These are phyloP conservation scores for Flaveria sonorensis DNA, from an alignment of 129 eudicot species.

Conservation along the genomic window DNA sequence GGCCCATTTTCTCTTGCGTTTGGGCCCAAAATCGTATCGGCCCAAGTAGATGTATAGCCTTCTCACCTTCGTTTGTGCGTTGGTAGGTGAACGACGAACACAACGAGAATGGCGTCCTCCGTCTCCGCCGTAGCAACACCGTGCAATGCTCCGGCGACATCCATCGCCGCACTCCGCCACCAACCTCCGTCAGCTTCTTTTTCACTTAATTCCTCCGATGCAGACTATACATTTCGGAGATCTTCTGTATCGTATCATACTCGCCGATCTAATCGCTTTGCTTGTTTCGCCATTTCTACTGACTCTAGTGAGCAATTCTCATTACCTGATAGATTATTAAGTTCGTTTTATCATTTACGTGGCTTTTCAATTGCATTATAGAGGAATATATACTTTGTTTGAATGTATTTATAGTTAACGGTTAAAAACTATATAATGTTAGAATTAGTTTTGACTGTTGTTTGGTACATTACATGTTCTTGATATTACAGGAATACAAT, in stretches of 20 bases:
- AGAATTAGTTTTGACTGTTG: neutral
- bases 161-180: slow-evolving; percentile 44
- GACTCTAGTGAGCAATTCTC: slow-evolving; percentile 37
- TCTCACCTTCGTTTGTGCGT: neutral
- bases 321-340: neutral
- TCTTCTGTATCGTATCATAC: slow-evolving; percentile 32
- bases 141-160: slow-evolving; percentile 51
- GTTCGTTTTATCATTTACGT: neutral
- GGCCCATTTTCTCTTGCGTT: too few relatives aligned
- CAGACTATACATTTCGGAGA: slow-evolving; percentile 41
- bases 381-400: neutral
- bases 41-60: neutral
- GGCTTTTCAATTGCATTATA: neutral
- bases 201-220: slow-evolving; percentile 40
- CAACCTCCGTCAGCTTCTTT: slow-evolving; percentile 45
- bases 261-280: slow-evolving; percentile 45
- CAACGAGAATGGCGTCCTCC: slow-evolving; percentile 49
- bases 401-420: neutral
- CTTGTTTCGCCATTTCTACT: slow-evolving; percentile 61
- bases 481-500: neutral
- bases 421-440: neutral
- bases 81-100: neutral
- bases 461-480: neutral
- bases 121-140: slow-evolving; percentile 46
- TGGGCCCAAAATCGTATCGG: neutral